Conservation (phyloP, 2,329 filamentous ascomycete genomes). For the Passalora sequoiae region DNA sequence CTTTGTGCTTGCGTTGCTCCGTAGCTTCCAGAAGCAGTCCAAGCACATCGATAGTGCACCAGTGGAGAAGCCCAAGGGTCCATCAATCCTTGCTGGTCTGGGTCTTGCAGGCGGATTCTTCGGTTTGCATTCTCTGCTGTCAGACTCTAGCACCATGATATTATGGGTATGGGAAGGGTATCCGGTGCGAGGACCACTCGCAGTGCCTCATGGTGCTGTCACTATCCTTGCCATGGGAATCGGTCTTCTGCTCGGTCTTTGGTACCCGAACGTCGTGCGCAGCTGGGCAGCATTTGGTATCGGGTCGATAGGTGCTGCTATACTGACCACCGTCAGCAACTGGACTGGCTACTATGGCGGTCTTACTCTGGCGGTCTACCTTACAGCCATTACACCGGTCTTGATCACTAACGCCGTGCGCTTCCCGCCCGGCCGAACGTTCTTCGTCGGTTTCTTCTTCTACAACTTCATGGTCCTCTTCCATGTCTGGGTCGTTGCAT, state of each 20-base stretch:
- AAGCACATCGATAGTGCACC: slow-evolving; percentile 46
- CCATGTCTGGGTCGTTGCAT: slow-evolving; percentile 97
- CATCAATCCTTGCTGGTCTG: slow-evolving; percentile 64
- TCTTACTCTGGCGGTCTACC: slow-evolving; percentile 67
- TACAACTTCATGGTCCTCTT: slow-evolving; percentile 96
- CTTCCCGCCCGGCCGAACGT: slow-evolving; percentile 71
- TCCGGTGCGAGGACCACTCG: slow-evolving; percentile 79
- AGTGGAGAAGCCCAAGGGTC: slow-evolving; percentile 57
- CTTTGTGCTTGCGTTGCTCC: slow-evolving; percentile 67
- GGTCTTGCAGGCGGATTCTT: slow-evolving; percentile 84
- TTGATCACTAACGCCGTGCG: slow-evolving; percentile 71
- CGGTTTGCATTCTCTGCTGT: slow-evolving; percentile 83
- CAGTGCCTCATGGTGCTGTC: slow-evolving; percentile 82
- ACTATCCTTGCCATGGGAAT: slow-evolving; percentile 82
- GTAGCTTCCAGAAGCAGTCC: slow-evolving; percentile 64
- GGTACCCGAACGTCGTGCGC: slow-evolving; percentile 62
- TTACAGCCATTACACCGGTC: slow-evolving; percentile 72
- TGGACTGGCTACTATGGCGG: slow-evolving; percentile 90
- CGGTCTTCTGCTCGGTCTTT: slow-evolving; percentile 72
- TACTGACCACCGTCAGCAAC: slow-evolving; percentile 70
- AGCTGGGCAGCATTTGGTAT: slow-evolving; percentile 76
- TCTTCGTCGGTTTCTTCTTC: slow-evolving; percentile 80
- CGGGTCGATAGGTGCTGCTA: slow-evolving; percentile 71
- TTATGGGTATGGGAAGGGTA: slow-evolving; percentile 97
- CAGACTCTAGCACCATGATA: slow-evolving; percentile 98